Percentiles rank a stretch among this genome's conserved stretches.
Evolutionary conservation across 2,329 filamentous ascomycete genomes (phyloP).

Genomic region (Ophiostoma piceae): DNA sequence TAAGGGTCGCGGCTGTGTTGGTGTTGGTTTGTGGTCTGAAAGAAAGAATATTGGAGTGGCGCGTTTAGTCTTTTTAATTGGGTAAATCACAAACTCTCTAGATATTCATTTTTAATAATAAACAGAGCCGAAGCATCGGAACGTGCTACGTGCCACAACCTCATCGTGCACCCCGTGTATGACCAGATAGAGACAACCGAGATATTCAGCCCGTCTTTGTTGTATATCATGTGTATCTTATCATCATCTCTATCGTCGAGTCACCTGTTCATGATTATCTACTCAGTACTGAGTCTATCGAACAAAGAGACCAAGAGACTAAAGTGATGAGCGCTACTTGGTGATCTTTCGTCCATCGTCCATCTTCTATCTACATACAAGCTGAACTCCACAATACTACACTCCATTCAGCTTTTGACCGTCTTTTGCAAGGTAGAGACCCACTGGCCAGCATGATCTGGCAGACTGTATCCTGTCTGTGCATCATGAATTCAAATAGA

Average conservation of each 20-base stretch:
- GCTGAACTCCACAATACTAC: slow-evolving; percentile 1
- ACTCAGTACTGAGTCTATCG: no score
- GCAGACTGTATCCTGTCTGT: not conserved
- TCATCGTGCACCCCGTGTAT: not conserved
- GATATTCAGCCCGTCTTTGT: no score
- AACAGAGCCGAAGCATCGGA: no score
- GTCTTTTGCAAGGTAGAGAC: not conserved
- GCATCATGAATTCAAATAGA: no score
- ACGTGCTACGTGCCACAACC: not conserved
- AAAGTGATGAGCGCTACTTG: not conserved
- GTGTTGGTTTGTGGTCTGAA: not conserved
- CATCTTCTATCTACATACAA: no score
- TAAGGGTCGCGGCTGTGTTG: not conserved
- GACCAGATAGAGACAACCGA: not conserved
- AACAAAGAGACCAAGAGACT: not conserved
- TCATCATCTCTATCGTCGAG: no score
- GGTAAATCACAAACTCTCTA: no score
- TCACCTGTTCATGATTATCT: no score
- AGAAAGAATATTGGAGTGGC: no score
- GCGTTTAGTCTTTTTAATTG: no score
- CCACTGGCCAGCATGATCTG: slow-evolving; percentile 1
- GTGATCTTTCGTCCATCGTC: not conserved
- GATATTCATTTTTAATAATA: no score
- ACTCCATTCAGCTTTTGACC: slow-evolving; percentile 1
- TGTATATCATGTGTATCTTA: no score